phyloP scores from a whole-genome alignment of 768 basidiomycete species.

The Cystofilobasidium ferigula region DNA sequence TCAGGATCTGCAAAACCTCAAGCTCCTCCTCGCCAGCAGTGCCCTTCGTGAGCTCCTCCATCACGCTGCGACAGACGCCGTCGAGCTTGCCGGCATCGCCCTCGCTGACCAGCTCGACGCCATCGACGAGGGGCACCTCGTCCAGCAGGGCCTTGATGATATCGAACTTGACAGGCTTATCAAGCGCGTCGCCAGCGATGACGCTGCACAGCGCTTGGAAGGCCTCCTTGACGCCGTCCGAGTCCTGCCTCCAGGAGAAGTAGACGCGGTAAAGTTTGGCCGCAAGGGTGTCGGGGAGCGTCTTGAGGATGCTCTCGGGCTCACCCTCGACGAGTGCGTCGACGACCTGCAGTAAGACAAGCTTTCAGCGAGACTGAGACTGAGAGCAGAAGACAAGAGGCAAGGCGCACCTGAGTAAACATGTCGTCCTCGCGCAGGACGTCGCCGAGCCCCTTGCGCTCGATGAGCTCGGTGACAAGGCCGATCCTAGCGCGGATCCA shows the following conservation, averaged over 20 bases:
- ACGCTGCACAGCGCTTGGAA: constrained; percentile 1
- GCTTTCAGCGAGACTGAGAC: background rate
- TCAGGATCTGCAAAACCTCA: constrained; percentile 10
- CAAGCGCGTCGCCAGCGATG: constrained; percentile 7
- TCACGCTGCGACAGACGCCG: background rate
- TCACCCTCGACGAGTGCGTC: constrained; percentile 15
- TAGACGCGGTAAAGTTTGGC: constrained; percentile 5
- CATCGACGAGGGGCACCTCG: background rate
- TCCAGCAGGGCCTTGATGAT: constrained; percentile 11
- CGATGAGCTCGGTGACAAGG: constrained; percentile 7
- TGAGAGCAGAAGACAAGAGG: background rate
- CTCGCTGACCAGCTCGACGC: background rate
- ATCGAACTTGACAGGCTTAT: background rate
- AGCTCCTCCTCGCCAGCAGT: constrained; percentile 8
- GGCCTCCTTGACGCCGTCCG: background rate
- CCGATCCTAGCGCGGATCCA: constrained; percentile 1
- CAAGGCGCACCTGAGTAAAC: constrained; percentile 10
- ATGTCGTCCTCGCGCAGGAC: constrained; percentile 20
- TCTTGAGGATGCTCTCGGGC: background rate
- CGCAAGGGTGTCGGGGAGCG: constrained; percentile 2
- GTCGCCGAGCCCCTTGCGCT: constrained; percentile 2
- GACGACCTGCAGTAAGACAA: background rate
- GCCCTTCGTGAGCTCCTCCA: constrained; percentile 1
- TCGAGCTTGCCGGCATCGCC: background rate
- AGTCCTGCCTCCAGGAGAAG: constrained; percentile 16